phyloP scores from a whole-genome alignment of 768 basidiomycete species.

The Suillus sp. region DNA sequence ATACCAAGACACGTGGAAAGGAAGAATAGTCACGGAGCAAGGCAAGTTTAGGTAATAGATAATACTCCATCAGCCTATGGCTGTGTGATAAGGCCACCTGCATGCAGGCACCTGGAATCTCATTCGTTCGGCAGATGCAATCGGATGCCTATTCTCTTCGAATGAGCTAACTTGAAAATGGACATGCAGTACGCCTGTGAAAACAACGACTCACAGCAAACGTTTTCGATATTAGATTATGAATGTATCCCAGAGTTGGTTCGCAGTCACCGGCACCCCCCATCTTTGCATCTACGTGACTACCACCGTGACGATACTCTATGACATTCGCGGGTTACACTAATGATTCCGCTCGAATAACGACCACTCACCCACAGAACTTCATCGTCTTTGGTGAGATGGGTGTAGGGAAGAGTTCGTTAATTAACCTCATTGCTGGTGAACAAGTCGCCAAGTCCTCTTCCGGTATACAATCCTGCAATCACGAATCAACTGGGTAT shows the following conservation, averaged over 20 bases:
- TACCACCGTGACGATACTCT: no score
- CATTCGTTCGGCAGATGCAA: no score
- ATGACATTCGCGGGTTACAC: no score
- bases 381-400: conserved; percentile 15
- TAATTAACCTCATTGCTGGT: conserved; percentile 14
- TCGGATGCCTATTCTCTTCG: not conserved
- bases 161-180: not conserved
- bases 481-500: conserved; percentile 2
- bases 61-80: no score
- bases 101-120: no score
- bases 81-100: no score
- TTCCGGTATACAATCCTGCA: conserved; percentile 4
- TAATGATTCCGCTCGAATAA: not conserved
- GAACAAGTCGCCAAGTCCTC: conserved; percentile 6
- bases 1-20: not conserved
- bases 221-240: not conserved
- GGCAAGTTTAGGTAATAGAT: not conserved
- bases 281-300: not conserved
- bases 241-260: not conserved
- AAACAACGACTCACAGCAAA: no score
- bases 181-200: no score
- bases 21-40: no score
- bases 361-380: not conserved
- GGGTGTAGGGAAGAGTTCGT: conserved; percentile 14
- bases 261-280: no score